Evolutionary conservation across 2,329 filamentous ascomycete genomes (phyloP), one percentile per base, ranked within the genome.

Genomic region (Alternaria infectoria): DNA sequence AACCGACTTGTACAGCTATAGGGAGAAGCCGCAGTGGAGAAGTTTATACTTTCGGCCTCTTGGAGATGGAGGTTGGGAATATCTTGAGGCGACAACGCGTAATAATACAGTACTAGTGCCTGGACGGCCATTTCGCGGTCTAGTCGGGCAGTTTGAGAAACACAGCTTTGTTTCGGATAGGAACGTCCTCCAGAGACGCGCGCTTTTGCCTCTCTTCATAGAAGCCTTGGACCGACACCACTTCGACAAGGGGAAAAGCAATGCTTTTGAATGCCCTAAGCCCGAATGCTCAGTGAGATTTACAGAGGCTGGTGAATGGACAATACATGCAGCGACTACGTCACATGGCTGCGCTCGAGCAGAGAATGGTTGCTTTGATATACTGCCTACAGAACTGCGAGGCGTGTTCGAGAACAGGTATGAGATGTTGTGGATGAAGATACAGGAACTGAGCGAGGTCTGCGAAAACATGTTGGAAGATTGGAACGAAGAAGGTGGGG

Each of bases 211-310:
- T 40, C 59, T 68, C 47, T 30, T 47, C 26, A 59, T 70, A 21
- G 66, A 70, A 66, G 68, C 68, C 23, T 26, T 69, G 25, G 66
- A 70, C 32, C 60, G 62, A 11, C 49, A 70, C 57, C 46, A 69
- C 51, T 70, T 70, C 46, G 59, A 64, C 19, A 45, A 50, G 0
- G 58, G 54, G 40, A 40, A 44, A 5, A 52, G 54, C 11, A 47
- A 55, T 28, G 36, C 54, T 13, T 69, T 70, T 47, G 9, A 32
- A 25, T 70, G 67, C 46, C 67, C 67, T 4, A 19, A 19, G 3
- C 32, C 45, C 59, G 49, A 36, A 12, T 71, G 67, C 57, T 21
- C 59, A 15, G 61, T 23, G 6, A 59, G 56, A 30, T 69, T 71
- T 49, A 54, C 56, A 5, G 54, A 66, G 25, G 60, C 62, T 30